Conservation (phyloP, 2,329 filamentous ascomycete genomes). For the Fusarium incarnatum region DNA sequence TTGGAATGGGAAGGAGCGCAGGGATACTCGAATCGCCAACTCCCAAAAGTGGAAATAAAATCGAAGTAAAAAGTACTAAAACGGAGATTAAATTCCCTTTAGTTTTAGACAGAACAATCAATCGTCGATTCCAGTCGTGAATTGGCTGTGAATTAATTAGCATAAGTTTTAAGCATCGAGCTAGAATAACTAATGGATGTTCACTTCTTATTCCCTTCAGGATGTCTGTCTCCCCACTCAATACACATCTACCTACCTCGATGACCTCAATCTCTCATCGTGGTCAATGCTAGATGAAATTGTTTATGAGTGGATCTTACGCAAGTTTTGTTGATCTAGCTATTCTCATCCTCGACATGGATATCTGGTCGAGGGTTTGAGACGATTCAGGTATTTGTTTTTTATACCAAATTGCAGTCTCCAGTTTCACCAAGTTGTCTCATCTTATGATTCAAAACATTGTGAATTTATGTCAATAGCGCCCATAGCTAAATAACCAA, state of each 20-base stretch:
- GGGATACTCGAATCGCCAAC: constrained; percentile 15
- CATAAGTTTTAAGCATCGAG: not conserved
- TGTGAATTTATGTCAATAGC: constrained; percentile 5
- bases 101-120: constrained; percentile 22
- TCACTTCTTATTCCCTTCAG: not conserved
- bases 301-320: not conserved
- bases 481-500: constrained; percentile 1
- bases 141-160: not conserved
- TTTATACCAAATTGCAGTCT: not conserved
- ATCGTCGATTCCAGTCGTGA: constrained; percentile 18
- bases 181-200: not conserved
- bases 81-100: constrained; percentile 34
- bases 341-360: constrained; percentile 6
- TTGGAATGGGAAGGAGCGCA: constrained; percentile 34
- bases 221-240: constrained; percentile 2
- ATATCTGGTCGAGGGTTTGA: constrained; percentile 9
- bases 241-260: not conserved
- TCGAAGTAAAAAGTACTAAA: constrained; percentile 14
- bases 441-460: not conserved
- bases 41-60: constrained; percentile 28
- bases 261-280: not conserved
- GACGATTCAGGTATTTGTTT: not conserved
- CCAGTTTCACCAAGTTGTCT: not conserved
- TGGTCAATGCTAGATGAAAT: not conserved
- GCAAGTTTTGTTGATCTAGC: constrained; percentile 6